Percentiles rank a stretch among this genome's conserved stretches.
phyloP scores from a whole-genome alignment of 1,139 yeast genomes.

The Hyphopichia buzzinii region DNA sequence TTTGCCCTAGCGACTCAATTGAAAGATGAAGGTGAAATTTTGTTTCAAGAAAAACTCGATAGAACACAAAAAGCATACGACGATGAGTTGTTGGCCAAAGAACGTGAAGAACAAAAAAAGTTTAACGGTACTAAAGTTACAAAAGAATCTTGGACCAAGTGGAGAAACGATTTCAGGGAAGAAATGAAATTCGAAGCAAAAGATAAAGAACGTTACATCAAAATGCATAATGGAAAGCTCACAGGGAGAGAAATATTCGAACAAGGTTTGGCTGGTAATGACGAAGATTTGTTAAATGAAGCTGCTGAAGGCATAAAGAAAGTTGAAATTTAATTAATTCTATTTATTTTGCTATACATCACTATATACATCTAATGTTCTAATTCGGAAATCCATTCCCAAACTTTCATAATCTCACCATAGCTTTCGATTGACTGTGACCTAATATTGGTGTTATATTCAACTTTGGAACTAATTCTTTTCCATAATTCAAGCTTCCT shows the following conservation, averaged over 20 bases:
- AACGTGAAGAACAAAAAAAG: slow-evolving; percentile 69
- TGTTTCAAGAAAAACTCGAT: slow-evolving; percentile 58
- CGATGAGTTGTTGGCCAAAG: slow-evolving; percentile 52
- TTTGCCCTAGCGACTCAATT: slow-evolving; percentile 74
- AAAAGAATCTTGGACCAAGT: slow-evolving; percentile 58
- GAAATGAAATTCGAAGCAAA: slow-evolving; percentile 56
- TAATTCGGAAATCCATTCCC: slow-evolving; percentile 78
- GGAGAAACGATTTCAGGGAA: slow-evolving; percentile 67
- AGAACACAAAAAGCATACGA: slow-evolving; percentile 58
- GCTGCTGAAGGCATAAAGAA: slow-evolving; percentile 19
- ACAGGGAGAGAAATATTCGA: slow-evolving; percentile 91
- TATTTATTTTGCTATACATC: neutral
- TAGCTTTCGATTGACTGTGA: slow-evolving; percentile 64
- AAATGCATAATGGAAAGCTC: slow-evolving; percentile 71
- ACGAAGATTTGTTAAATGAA: slow-evolving; percentile 32
- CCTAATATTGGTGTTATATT: slow-evolving; percentile 62
- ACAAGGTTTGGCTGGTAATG: slow-evolving; percentile 73
- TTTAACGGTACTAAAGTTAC: slow-evolving; percentile 84
- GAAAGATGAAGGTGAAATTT: slow-evolving; percentile 75
- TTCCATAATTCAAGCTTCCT: slow-evolving; percentile 61
- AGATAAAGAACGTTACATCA: slow-evolving; percentile 47
- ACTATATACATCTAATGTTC: slow-evolving; percentile 7
- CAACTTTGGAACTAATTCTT: slow-evolving; percentile 57
- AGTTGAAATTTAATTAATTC: slow-evolving; percentile 1
- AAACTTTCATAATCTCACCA: slow-evolving; percentile 84